phyloP scores from a whole-genome alignment of 1,139 yeast genomes.

The Zhuliangozyma blackwelliae region DNA sequence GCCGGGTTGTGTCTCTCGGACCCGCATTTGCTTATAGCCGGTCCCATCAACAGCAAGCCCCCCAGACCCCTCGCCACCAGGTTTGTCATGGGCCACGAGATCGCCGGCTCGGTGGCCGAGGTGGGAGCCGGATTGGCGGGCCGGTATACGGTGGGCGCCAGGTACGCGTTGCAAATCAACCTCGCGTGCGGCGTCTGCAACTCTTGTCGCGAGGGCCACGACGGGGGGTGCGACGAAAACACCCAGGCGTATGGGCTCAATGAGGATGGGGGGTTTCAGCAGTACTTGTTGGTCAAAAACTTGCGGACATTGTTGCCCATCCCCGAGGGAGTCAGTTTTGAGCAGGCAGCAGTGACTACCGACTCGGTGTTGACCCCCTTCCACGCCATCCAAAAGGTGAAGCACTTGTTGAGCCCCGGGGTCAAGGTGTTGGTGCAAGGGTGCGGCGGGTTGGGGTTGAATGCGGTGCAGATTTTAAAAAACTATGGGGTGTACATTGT shows the following conservation, averaged over 20 bases:
- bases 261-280: conserved; percentile 49
- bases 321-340: conserved; percentile 44
- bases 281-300: conserved; percentile 37
- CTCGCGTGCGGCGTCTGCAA: conserved; percentile 44
- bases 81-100: conserved; percentile 56
- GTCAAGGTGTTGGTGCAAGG: conserved; percentile 43
- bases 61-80: conserved; percentile 15
- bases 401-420: conserved; percentile 27
- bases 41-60: conserved; percentile 14
- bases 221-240: conserved; percentile 30
- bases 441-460: conserved; percentile 49
- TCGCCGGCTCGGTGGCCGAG: conserved; percentile 45
- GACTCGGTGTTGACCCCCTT: conserved; percentile 51
- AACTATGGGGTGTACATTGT: conserved; percentile 39
- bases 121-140: conserved; percentile 32
- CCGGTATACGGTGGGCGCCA: conserved; percentile 28
- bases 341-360: conserved; percentile 46
- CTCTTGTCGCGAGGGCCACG: conserved; percentile 40
- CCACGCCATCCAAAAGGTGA: conserved; percentile 45
- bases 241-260: conserved; percentile 38
- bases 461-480: conserved; percentile 44
- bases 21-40: conserved; percentile 38
- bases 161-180: conserved; percentile 35
- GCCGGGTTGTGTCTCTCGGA: conserved; percentile 54
- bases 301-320: conserved; percentile 37